A percentile compares a stretch with the other conserved stretches of the same genome.
These are phyloP conservation scores for Suillus subalutaceus DNA, from an alignment of 768 basidiomycete genomes.

Conservation along the genomic window DNA sequence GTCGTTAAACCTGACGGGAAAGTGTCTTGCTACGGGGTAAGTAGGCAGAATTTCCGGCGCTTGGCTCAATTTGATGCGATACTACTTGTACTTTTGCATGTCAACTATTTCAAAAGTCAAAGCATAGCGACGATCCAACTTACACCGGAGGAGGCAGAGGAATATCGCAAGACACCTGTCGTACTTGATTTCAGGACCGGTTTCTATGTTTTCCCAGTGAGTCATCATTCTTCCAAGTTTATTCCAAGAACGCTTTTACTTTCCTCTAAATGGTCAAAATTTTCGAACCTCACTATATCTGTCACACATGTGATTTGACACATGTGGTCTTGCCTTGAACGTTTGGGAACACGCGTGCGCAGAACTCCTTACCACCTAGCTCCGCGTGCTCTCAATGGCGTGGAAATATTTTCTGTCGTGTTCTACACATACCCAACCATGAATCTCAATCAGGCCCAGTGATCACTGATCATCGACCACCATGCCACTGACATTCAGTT, in stretches of 20 bases:
- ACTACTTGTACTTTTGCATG: background rate
- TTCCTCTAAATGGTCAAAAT: background rate
- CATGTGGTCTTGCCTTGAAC: background rate
- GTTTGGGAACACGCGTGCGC: background rate
- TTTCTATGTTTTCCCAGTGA: conserved; percentile 84
- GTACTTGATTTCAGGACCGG: conserved; percentile 72
- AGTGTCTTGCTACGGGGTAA: conserved; percentile 82
- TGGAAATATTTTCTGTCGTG: background rate
- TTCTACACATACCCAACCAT: background rate
- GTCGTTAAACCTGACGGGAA: conserved; percentile 48
- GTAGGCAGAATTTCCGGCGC: conserved; percentile 26
- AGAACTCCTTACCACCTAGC: background rate
- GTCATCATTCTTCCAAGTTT: conserved; percentile 21
- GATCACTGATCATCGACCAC: background rate
- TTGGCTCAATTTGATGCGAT: background rate
- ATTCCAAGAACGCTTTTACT: background rate
- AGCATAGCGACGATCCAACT: conserved; percentile 78
- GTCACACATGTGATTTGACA: background rate
- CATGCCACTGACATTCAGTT: background rate
- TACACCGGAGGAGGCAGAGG: conserved; percentile 63
- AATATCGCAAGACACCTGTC: conserved; percentile 67
- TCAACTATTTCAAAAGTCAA: conserved; percentile 55
- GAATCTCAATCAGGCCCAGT: background rate
- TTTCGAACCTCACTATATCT: background rate
- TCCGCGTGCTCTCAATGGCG: background rate